Evolutionary conservation across 2,329 filamentous ascomycete species (phyloP).

Genomic region (Aspergillus glaucus): DNA sequence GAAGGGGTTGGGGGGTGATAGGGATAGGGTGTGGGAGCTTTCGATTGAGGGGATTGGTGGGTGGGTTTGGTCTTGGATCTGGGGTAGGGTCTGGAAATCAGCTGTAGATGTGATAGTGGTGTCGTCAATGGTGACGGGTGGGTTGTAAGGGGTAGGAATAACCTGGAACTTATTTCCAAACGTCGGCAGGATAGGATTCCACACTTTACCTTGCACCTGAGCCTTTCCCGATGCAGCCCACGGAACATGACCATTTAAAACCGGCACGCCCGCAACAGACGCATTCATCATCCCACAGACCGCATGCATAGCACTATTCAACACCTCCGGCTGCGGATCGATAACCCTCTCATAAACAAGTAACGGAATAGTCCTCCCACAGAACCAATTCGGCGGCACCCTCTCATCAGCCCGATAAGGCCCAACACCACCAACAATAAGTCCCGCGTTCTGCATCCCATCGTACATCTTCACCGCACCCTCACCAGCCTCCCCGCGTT

Average conservation of each 20-base stretch:
- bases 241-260: slow-evolving; percentile 5
- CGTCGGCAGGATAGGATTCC: background rate
- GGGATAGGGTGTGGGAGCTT: too few relatives aligned
- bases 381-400: slow-evolving; percentile 22
- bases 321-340: slow-evolving; percentile 14
- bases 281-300: slow-evolving; percentile 9
- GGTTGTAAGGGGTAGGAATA: background rate
- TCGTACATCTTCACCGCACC: slow-evolving; percentile 27
- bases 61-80: too few relatives aligned
- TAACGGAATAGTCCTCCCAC: slow-evolving; percentile 15
- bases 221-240: slow-evolving; percentile 1
- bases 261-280: background rate
- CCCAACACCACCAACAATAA: slow-evolving; percentile 21
- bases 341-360: slow-evolving; percentile 31
- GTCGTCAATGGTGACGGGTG: background rate
- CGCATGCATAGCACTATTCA: slow-evolving; percentile 10
- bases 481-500: slow-evolving; percentile 19
- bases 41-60: too few relatives aligned
- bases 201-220: slow-evolving; percentile 1
- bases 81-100: too few relatives aligned
- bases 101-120: background rate
- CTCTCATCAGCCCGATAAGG: slow-evolving; percentile 9
- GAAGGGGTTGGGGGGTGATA: too few relatives aligned
- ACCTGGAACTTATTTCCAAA: slow-evolving; percentile 2
- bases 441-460: slow-evolving; percentile 16